A percentile compares a stretch with the other conserved stretches of the same genome.
Conservation (phyloP, 2,329 filamentous ascomycete species). For the Talaromyces sp. region DNA sequence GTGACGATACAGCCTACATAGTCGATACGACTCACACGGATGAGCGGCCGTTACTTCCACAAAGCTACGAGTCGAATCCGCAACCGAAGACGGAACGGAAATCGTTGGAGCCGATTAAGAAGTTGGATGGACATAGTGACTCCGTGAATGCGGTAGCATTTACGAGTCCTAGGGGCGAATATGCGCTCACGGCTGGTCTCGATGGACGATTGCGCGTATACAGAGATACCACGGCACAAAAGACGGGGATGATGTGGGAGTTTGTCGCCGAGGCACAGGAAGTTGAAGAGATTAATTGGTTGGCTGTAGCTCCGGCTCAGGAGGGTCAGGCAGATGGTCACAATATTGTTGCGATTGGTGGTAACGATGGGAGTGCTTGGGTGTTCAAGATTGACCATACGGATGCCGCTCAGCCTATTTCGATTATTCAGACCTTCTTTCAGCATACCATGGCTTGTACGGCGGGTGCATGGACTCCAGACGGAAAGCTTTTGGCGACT, state of each 20-base stretch:
- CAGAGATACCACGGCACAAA: constrained; percentile 49
- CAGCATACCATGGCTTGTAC: constrained; percentile 83
- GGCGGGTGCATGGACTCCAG: constrained; percentile 84
- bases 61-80: constrained; percentile 68
- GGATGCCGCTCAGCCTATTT: constrained; percentile 61
- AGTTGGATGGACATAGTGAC: constrained; percentile 86
- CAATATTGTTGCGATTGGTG: constrained; percentile 83
- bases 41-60: constrained; percentile 65
- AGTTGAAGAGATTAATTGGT: constrained; percentile 93
- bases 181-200: constrained; percentile 79
- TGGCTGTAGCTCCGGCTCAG: constrained; percentile 69
- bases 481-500: constrained; percentile 81
- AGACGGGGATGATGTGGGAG: constrained; percentile 55
- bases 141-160: constrained; percentile 85
- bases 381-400: constrained; percentile 79
- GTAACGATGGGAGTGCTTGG: constrained; percentile 90
- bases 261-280: constrained; percentile 78
- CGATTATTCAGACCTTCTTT: constrained; percentile 89
- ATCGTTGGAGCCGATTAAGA: constrained; percentile 63
- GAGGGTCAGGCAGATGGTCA: constrained; percentile 52
- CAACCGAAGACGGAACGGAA: constrained; percentile 57
- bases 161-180: constrained; percentile 77
- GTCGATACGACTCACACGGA: constrained; percentile 67
- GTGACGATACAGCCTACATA: constrained; percentile 81
- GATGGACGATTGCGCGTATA: constrained; percentile 79